phyloP scores from a whole-genome alignment of 2,329 filamentous ascomycete genomes.

The Fusarium sp. region DNA sequence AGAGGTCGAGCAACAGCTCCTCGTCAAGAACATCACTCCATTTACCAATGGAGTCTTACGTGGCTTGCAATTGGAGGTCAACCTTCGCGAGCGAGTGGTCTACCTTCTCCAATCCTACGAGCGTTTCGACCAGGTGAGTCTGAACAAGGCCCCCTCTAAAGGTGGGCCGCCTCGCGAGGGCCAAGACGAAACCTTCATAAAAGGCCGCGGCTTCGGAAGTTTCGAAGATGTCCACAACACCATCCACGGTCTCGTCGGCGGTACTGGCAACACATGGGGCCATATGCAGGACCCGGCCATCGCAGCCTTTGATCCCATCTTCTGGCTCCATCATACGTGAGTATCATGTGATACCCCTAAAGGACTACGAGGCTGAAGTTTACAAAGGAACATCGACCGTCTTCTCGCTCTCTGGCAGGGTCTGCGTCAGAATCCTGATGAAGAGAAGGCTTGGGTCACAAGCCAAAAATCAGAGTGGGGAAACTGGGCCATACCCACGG shows the following conservation, averaged over 20 bases:
- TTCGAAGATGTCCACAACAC: constrained; percentile 19
- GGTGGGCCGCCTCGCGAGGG: background rate
- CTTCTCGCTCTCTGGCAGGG: background rate
- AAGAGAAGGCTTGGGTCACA: background rate
- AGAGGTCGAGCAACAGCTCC: background rate
- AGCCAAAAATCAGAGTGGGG: background rate
- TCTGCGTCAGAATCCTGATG: background rate
- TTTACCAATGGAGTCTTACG: too few relatives aligned
- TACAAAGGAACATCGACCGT: background rate
- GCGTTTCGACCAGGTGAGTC: background rate
- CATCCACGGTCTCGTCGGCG: background rate
- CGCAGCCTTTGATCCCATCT: background rate
- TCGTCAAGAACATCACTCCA: background rate
- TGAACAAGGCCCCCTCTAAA: background rate
- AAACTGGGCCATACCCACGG: background rate
- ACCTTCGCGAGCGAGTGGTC: background rate
- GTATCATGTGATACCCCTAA: background rate
- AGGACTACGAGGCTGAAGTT: background rate
- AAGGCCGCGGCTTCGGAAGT: constrained; percentile 18
- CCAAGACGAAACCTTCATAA: background rate
- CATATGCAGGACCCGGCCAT: background rate
- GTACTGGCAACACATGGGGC: background rate
- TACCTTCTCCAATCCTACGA: background rate
- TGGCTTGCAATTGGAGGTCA: too few relatives aligned
- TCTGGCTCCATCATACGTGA: background rate